These are phyloP conservation scores for Arabidopsis suecica DNA, from an alignment of 345 rosid genomes.

Conservation along the genomic window DNA sequence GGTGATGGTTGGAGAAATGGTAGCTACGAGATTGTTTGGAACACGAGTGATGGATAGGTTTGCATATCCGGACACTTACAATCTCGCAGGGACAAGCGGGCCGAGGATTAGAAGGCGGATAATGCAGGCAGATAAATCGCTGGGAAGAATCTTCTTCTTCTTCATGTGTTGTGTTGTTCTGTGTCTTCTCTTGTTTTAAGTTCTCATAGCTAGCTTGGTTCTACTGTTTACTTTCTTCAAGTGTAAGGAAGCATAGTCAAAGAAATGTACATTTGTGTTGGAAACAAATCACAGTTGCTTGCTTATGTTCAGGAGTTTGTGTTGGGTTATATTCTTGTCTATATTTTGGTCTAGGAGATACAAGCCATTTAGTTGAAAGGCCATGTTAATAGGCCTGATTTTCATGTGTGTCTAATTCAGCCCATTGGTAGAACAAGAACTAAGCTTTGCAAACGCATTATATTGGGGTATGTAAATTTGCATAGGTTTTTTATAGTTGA, in stretches of 20 bases:
- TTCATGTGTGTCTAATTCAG: too few relatives aligned
- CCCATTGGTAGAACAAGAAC: too few relatives aligned
- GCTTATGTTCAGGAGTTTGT: neutral
- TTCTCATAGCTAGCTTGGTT: constrained; percentile 4
- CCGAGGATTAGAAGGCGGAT: constrained; percentile 78
- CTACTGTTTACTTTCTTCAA: constrained; percentile 6
- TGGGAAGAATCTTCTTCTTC: constrained; percentile 78
- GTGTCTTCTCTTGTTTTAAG: constrained; percentile 78
- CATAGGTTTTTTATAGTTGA: too few relatives aligned
- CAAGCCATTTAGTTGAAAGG: too few relatives aligned
- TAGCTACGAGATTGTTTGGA: constrained; percentile 66
- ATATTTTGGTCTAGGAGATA: neutral
- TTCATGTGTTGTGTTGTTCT: constrained; percentile 66
- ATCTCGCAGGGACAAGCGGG: constrained; percentile 53
- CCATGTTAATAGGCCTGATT: too few relatives aligned
- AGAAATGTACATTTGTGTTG: constrained; percentile 37
- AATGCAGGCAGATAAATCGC: constrained; percentile 71
- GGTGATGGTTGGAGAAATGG: constrained; percentile 76
- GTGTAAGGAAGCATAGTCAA: constrained; percentile 22
- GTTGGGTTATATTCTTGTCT: neutral
- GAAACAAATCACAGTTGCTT: constrained; percentile 20
- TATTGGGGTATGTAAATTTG: too few relatives aligned
- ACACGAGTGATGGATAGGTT: constrained; percentile 54
- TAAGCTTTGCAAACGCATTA: too few relatives aligned
- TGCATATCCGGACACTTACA: constrained; percentile 58